A percentile compares a stretch with the other conserved stretches of the same genome.
Conservation (phyloP, 2,329 filamentous ascomycete species). For the Saccharata proteae region DNA sequence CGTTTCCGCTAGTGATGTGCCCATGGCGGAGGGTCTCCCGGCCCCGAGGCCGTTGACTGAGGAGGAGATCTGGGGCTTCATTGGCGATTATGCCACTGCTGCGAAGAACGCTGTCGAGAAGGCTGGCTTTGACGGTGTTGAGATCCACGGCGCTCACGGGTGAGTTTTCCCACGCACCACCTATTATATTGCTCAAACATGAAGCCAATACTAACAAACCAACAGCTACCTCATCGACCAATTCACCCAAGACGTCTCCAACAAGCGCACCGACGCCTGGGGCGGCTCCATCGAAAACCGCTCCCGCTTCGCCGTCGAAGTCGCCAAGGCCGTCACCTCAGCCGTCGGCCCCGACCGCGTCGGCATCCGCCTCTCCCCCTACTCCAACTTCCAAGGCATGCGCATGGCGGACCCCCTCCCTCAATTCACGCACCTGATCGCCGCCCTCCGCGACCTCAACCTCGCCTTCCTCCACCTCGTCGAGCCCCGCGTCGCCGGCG, state of each 20-base stretch:
- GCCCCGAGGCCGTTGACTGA: constrained; percentile 25
- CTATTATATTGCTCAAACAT: too few relatives aligned
- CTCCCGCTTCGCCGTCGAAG: constrained; percentile 41
- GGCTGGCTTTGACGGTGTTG: constrained; percentile 51
- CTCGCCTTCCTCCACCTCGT: constrained; percentile 52
- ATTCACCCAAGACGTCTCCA: constrained; percentile 50
- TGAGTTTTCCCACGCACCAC: neutral
- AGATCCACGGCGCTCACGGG: constrained; percentile 46
- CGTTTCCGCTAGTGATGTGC: constrained; percentile 20
- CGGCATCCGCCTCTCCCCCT: constrained; percentile 49
- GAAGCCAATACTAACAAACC: too few relatives aligned
- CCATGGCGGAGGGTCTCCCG: constrained; percentile 20
- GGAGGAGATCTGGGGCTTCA: constrained; percentile 26
- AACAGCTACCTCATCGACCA: constrained; percentile 55
- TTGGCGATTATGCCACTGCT: constrained; percentile 28
- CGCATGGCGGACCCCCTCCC: constrained; percentile 48
- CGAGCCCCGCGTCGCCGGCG: constrained; percentile 39
- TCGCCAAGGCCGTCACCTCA: constrained; percentile 36
- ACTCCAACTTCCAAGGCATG: constrained; percentile 51
- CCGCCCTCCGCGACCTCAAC: constrained; percentile 37
- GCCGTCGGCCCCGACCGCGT: constrained; percentile 41
- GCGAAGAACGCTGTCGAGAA: constrained; percentile 32
- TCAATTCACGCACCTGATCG: constrained; percentile 49
- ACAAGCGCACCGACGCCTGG: constrained; percentile 40
- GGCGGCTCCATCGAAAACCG: constrained; percentile 40